Evolutionary conservation across 2,329 filamentous ascomycete genomes (phyloP), one percentile per base, ranked within the genome.

Genomic region (Stagonosporopsis chrysanthemi): DNA sequence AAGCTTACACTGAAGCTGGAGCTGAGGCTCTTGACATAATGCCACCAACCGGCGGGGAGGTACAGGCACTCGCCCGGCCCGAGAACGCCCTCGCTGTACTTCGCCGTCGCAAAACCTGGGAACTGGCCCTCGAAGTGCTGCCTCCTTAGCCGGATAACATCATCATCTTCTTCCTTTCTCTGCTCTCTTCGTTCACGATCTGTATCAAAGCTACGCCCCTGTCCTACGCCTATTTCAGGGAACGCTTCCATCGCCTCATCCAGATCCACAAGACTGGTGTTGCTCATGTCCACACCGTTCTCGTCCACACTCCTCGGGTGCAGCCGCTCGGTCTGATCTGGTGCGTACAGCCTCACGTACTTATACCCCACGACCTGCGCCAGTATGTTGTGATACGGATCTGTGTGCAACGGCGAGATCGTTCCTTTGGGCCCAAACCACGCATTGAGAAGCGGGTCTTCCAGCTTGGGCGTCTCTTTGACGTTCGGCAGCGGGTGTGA

Each of bases 41-140:
- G 95, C 95, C 95, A 99, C 94, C 95, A 99, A 0, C 94, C 95
- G 5, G 91, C 83, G 0, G 95, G 95, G 50, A 99, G 91, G 73
- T 97, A 95, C 50, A 99, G 74, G 62, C 88, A 90, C 50, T 99
- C 92, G 0, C 94, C 95, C 0, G 90, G 89, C 28, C 84, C 86
- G 6, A 99, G 78, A 1, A 98, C 83, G 53, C 88, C 88, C 70
- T 99, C 95, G 31, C 90, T 78, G 71, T 89, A 94, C 51, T 84
- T 79, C 1, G 90, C 81, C 0, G 82, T 75, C 45, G 75, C 74
- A 62, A 96, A 90, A 0, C 77, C 73, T 1, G 84, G 82, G 74
- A 81, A 87, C 9, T 42, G 31, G 9, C 59, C 35, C 22, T 76
- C 65, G 15, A 75, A 75, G 6, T 70, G 55, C 4, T 17, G 38